Conservation (phyloP, 177 flowering plant genomes). For the Telopea speciosissima region DNA sequence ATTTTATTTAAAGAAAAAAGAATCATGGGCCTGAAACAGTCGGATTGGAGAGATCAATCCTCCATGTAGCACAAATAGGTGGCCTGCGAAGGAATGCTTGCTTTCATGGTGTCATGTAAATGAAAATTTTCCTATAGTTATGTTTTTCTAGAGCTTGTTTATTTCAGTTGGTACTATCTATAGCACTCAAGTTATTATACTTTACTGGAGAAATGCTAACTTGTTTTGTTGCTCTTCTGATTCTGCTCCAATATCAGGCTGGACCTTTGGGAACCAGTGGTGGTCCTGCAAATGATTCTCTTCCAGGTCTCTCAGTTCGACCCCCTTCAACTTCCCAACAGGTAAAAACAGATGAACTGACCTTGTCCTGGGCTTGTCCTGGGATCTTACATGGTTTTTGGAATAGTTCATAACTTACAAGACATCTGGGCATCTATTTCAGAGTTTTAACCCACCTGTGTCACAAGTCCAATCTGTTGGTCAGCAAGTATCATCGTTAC, state of each 20-base stretch:
- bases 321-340: conserved; percentile 38
- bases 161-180: background rate
- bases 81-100: no score
- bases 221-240: background rate
- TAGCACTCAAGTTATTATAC: background rate
- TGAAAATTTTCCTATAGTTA: no score
- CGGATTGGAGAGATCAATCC: no score
- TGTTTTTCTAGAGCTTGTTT: no score
- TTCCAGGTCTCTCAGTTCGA: conserved; percentile 28
- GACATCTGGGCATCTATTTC: background rate
- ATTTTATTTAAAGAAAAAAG: no score
- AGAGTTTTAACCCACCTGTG: conserved; percentile 32
- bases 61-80: no score
- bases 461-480: conserved; percentile 28
- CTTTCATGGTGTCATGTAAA: no score
- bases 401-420: background rate
- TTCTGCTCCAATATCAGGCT: conserved; percentile 30
- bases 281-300: conserved; percentile 39
- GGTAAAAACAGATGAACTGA: conserved; percentile 24
- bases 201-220: background rate
- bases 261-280: conserved; percentile 33
- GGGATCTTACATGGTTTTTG: background rate
- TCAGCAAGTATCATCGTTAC: conserved; percentile 21
- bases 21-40: no score
- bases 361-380: background rate